Percentiles rank a stretch among this genome's conserved stretches.
Conservation (phyloP, 2,329 filamentous ascomycete species). For the Talaromyces sp. region DNA sequence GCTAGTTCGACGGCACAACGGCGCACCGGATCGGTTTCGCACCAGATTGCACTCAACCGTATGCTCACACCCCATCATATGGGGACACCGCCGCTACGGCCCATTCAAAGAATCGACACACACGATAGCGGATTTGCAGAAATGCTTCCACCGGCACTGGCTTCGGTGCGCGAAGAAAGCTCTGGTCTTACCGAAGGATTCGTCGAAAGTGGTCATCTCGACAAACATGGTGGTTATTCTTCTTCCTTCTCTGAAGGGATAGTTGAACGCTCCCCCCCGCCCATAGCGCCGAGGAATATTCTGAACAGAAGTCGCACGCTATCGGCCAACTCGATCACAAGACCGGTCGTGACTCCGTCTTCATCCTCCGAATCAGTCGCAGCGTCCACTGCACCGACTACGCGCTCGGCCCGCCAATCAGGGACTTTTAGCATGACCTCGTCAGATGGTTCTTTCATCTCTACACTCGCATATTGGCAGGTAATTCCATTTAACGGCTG, state of each 20-base stretch:
- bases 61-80: conserved; percentile 10
- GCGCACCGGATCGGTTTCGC: conserved; percentile 10
- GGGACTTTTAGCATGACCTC: conserved; percentile 5
- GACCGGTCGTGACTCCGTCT: neutral
- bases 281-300: neutral
- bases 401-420: neutral
- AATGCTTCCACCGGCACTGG: neutral
- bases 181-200: neutral
- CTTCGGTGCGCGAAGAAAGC: conserved; percentile 9
- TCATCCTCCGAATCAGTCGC: conserved; percentile 5
- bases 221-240: neutral
- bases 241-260: neutral
- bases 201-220: neutral
- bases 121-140: conserved; percentile 14
- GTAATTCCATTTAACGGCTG: conserved; percentile 3
- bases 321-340: neutral
- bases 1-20: conserved; percentile 17
- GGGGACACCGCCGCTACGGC: conserved; percentile 6
- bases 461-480: neutral
- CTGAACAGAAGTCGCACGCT: conserved; percentile 1
- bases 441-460: conserved; percentile 1
- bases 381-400: neutral
- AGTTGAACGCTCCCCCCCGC: neutral
- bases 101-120: conserved; percentile 6
- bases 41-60: conserved; percentile 8